phyloP scores from a whole-genome alignment of 805 yeast genomes.

The Starmera amethionina region DNA sequence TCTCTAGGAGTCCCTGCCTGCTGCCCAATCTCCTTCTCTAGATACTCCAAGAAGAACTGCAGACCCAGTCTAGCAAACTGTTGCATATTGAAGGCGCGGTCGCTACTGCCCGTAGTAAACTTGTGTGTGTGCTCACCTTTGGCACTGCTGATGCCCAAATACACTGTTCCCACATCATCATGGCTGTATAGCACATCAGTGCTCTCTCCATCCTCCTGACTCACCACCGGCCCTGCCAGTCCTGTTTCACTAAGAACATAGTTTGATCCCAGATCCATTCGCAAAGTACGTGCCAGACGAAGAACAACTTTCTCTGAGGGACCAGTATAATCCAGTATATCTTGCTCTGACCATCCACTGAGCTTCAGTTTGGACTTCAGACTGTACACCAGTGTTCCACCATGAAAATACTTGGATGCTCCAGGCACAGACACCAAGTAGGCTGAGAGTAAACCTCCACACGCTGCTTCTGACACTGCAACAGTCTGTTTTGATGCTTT shows the following conservation, averaged over 20 bases:
- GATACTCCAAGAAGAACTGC: conserved; percentile 42
- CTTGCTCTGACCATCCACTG: conserved; percentile 70
- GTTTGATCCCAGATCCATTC: conserved; percentile 74
- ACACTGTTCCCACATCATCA: conserved; percentile 55
- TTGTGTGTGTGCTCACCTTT: conserved; percentile 36
- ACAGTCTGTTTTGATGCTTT: conserved; percentile 48
- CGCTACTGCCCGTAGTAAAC: conserved; percentile 33
- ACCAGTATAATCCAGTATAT: conserved; percentile 66
- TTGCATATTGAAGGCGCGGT: conserved; percentile 65
- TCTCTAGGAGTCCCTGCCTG: background rate
- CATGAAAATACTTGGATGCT: conserved; percentile 74
- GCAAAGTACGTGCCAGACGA: conserved; percentile 67
- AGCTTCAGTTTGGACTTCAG: conserved; percentile 63
- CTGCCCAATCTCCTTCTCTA: conserved; percentile 18
- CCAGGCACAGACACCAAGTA: conserved; percentile 78
- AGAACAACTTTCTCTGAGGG: conserved; percentile 70
- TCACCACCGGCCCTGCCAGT: conserved; percentile 63
- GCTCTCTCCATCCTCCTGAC: conserved; percentile 27
- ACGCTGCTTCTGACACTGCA: conserved; percentile 80
- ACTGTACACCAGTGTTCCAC: conserved; percentile 75
- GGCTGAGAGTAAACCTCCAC: conserved; percentile 81
- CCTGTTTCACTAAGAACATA: conserved; percentile 82
- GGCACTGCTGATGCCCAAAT: conserved; percentile 63
- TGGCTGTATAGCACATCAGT: conserved; percentile 15
- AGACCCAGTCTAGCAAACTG: conserved; percentile 62